phyloP scores from a whole-genome alignment of 1,139 yeast genomes.

The Zygotorulaspora mrakii region DNA sequence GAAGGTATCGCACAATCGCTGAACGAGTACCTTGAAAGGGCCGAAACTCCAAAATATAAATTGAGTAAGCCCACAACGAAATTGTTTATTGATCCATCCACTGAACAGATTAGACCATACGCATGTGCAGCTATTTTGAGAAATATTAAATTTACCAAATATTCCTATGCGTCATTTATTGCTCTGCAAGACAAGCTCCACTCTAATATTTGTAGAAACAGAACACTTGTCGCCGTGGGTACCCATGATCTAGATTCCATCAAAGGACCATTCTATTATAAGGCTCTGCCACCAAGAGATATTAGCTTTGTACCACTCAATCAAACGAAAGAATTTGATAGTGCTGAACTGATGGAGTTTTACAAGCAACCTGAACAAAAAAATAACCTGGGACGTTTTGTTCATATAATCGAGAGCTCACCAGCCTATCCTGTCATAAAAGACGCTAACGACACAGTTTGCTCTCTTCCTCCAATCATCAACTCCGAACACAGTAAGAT shows the following conservation, averaged over 20 bases:
- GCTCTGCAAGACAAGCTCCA: conserved; percentile 95
- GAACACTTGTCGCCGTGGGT: conserved; percentile 97
- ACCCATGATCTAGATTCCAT: conserved; percentile 90
- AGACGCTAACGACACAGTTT: conserved; percentile 72
- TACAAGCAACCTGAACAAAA: conserved; percentile 66
- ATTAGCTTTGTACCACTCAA: conserved; percentile 81
- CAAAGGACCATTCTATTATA: conserved; percentile 82
- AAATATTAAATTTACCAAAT: conserved; percentile 72
- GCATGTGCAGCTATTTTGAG: conserved; percentile 93
- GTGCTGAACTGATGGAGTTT: conserved; percentile 78
- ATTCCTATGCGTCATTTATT: conserved; percentile 90
- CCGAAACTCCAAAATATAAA: conserved; percentile 61
- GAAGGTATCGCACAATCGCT: conserved; percentile 97
- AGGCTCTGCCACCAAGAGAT: conserved; percentile 76
- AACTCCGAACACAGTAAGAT: conserved; percentile 91
- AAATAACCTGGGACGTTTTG: conserved; percentile 81
- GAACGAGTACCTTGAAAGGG: conserved; percentile 79
- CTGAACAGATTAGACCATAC: conserved; percentile 75
- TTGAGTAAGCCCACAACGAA: conserved; percentile 58
- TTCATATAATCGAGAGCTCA: conserved; percentile 82
- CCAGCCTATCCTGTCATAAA: conserved; percentile 89
- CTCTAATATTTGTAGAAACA: conserved; percentile 90
- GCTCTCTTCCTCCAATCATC: conserved; percentile 95
- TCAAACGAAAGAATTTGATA: conserved; percentile 73
- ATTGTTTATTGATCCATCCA: conserved; percentile 71